Base-by-base conservation (phyloP, 306 rosid genomes). In the Herpetospermum pedunculosum region DNA sequence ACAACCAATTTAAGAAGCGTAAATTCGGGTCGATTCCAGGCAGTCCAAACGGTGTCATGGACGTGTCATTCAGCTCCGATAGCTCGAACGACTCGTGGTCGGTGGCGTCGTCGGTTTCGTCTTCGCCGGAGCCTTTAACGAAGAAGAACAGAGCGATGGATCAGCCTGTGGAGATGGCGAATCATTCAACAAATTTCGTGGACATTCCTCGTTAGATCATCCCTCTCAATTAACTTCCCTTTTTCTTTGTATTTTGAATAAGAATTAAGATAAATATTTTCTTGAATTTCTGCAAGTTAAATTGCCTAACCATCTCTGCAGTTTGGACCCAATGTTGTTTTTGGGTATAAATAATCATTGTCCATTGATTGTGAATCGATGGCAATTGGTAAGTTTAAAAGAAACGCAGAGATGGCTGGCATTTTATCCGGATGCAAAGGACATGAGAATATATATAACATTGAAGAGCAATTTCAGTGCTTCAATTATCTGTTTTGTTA, bases 11-110 rank as follows among this genome's bases (percentile, higher is more conserved):
- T 69, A 78, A 76, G 19, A 95, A 92, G 76, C 90, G 97, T 8
- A 92, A 88, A 81, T 81, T 86, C 58, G 85, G 88, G 21, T 82
- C 79, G 3, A 37, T 82, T 25, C 96, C 99, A 0, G 79, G 88
- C 19, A 91, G 99, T 47, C 99, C 99, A 72, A 89, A 78, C 74
- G 96, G 97, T 19, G 96, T 95, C 2, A 83, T 89, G 43, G 97
- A 91, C 38, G 81, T 83, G 78, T 83, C 90, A 6, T 91, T 91
- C 76, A 91, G 96, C 85, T 87, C 84, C 3, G 92, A 89, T 46
- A 79, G 88, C 81, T 91, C 97, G 6, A 88, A 89, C 77, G 97
- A 94, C 16, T 89, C 97, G 7, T 91, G 97, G 96, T 77, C 84
- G 0, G 75, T 82, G 34, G 59, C 84, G 1, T 65, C 85, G 30